A percentile compares a stretch with the other conserved stretches of the same genome.
These are phyloP conservation scores for Annulohypoxylon maeteangense DNA, from an alignment of 495 filamentous ascomycete species.

Conservation along the genomic window DNA sequence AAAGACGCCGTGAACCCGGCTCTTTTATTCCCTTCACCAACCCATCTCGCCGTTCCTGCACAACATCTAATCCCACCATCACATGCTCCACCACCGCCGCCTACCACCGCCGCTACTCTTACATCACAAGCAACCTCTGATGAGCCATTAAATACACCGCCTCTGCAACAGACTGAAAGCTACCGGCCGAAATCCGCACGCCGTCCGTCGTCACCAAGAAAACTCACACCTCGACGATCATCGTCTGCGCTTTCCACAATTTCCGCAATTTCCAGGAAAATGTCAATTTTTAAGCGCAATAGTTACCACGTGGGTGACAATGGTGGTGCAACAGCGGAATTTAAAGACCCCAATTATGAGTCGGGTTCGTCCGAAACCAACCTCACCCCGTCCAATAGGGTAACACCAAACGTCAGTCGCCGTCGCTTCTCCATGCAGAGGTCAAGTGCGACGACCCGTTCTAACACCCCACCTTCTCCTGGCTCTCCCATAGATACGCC, in stretches of 20 bases:
- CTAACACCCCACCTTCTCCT: constrained; percentile 64
- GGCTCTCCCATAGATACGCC: constrained; percentile 54
- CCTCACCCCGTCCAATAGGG: constrained; percentile 31
- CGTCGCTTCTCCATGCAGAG: constrained; percentile 61
- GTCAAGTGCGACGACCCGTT: constrained; percentile 64
- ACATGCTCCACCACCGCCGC: constrained; percentile 43
- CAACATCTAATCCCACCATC: constrained; percentile 29
- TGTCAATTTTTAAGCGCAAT: constrained; percentile 47
- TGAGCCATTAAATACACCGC: constrained; percentile 52
- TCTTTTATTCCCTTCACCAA: constrained; percentile 37
- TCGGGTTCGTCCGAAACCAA: constrained; percentile 39
- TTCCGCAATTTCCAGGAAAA: constrained; percentile 23
- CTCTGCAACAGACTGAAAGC: constrained; percentile 46
- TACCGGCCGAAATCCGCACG: constrained; percentile 43
- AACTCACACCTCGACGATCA: constrained; percentile 29
- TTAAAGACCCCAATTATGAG: constrained; percentile 38
- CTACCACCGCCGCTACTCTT: constrained; percentile 32
- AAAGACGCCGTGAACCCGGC: constrained; percentile 31
- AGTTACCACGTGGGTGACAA: constrained; percentile 40
- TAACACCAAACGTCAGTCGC: constrained; percentile 29
- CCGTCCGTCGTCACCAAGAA: constrained; percentile 29
- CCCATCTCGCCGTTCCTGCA: constrained; percentile 38
- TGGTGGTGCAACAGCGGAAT: constrained; percentile 29
- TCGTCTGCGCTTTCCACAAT: constrained; percentile 43
- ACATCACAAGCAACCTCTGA: constrained; percentile 16